phyloP scores from a whole-genome alignment of 2,329 filamentous ascomycete species.

The Fonsecaea erecta region DNA sequence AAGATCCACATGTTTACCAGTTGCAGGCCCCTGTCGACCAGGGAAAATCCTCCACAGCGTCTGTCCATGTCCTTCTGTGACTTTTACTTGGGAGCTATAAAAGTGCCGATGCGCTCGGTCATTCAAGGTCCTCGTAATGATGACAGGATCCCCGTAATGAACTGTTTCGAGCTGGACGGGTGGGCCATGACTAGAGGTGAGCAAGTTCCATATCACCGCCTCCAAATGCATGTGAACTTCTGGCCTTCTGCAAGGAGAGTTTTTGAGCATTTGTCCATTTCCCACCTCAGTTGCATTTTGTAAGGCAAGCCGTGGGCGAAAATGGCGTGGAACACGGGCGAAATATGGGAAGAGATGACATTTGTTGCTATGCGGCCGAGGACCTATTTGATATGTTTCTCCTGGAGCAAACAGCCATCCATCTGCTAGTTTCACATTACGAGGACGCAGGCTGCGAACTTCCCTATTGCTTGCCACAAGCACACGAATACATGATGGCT shows the following conservation, averaged over 20 bases:
- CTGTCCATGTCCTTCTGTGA: not conserved
- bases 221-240: not conserved
- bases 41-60: not conserved
- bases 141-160: slow-evolving; percentile 7
- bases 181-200: slow-evolving; percentile 1
- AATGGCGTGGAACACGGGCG: not conserved
- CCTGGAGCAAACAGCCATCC: not conserved
- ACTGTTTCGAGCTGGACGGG: not conserved
- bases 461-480: not conserved
- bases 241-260: not conserved
- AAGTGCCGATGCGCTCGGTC: not conserved
- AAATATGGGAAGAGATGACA: not conserved
- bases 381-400: not conserved
- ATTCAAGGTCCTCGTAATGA: slow-evolving; percentile 18
- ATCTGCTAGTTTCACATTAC: not conserved
- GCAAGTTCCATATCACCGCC: not conserved
- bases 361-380: not conserved
- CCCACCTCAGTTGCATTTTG: not conserved
- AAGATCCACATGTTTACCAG: not conserved
- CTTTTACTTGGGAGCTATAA: not conserved
- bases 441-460: not conserved
- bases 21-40: not conserved
- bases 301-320: not conserved
- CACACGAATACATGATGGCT: not conserved
- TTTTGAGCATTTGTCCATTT: not conserved